Base-by-base conservation (phyloP, 768 basidiomycete genomes). In the Hygrophoropsis aurantiaca region DNA sequence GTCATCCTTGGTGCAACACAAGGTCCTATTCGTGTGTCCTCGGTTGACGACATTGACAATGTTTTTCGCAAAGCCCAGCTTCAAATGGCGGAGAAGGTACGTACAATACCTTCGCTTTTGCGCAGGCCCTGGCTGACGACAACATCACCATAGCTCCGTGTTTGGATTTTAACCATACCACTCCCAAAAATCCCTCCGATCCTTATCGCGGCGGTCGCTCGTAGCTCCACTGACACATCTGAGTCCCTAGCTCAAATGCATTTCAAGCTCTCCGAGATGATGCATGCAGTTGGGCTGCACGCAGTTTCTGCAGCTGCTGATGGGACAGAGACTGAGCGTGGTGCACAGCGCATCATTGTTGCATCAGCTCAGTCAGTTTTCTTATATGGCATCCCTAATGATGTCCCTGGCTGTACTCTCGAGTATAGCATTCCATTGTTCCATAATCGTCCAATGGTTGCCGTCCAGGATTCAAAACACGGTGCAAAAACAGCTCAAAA, bases 401-500 rank as follows among this genome's bases (percentile, higher is more conserved):
- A 20, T 5, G 30, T 34, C 11, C 13, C 42, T 30, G 25, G 25
- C 9, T 44, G 42, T 19, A 30, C 25, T 23, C 11, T 44, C 30
- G 30, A 44, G 9, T 19, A 35, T 10, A 18, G 15, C n/a, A 33
- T 44, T 15, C 42, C 42, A 44, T 27, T 44, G 10, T 44, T 44
- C 21, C 21, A 44, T 44, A 46, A 46, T 2, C 42, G 51, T 23
- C 13, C 48, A 9, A 38, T n/a, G 9, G 36, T 30, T 30, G 27
- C 27, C 13, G 23, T 66, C 6, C 65, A 68, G 34, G 67, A 68
- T 39, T 63, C 63, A 1, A 65, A 70, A 42, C 68, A 70, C 46
- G 52, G 42, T 0, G 42, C 56, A 5, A 70, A 70, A 46, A 70
- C 65, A 0, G 52, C 47, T 23, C 55, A 63, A 0, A 68, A 69